Evolutionary conservation across 2,329 filamentous ascomycete species (phyloP), one percentile per base, ranked within the genome.

Genomic region (Fusarium nanum): DNA sequence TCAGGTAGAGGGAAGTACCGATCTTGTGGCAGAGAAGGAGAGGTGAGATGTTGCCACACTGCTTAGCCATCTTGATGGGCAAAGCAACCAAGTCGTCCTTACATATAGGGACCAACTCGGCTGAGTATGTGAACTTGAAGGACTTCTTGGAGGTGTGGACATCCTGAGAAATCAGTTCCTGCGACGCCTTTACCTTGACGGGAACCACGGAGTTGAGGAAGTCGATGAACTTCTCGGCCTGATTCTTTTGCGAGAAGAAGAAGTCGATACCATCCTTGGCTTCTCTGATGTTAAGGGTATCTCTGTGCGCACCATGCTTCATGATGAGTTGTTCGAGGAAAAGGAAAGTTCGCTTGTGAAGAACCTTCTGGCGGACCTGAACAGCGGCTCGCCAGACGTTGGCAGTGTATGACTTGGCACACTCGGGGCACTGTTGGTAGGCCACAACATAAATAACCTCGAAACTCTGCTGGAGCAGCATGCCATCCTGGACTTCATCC

Each of bases 241-340:
- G 92, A 77, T 98, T 99, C 75, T 93, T 87, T 62, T 92, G 90
- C 0, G 93, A 88, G 77, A 96, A 99, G 86, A 91, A 99, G 80
- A 99, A 99, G 79, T 99, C 96, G 64, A 99, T 90, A 3, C 96
- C 96, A 75, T 98, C 94, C 81, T 94, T 94, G 28, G 93, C 92
- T 82, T 99, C 96, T 79, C 97, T 98, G 83, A 99, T 99, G 80
- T 98, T 99, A 81, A 98, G 94, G 1, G 95, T 96, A 73, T 99
- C 94, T 71, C 89, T 88, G 80, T 97, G 94, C 6, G 95, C 96
- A 59, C 89, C 88, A 79, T 98, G 94, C 85, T 98, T 98, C 74
- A 99, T 85, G 74, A 99, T 97, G 60, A 98, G 86, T 84, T 99
- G 95, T 81, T 98, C 96, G 37, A 98, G 89, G 78, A 85, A 86